phyloP scores from a whole-genome alignment of 2,329 filamentous ascomycete species.

The Hypoxylon sp. region DNA sequence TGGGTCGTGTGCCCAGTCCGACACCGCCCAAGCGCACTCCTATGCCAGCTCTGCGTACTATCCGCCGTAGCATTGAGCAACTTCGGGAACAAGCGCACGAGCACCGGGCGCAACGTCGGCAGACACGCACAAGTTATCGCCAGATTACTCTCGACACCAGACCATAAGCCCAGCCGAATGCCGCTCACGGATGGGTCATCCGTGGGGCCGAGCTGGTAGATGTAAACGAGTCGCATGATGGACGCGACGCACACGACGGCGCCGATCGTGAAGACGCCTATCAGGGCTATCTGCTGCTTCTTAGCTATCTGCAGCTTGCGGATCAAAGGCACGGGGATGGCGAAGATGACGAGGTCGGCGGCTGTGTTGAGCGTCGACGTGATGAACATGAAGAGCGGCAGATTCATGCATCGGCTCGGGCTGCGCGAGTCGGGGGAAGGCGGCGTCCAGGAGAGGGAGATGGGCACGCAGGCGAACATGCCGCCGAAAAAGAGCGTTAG shows the following conservation, averaged over 20 bases:
- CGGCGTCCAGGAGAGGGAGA: slow-evolving; percentile 32
- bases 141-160: slow-evolving; percentile 43
- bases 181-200: slow-evolving; percentile 38
- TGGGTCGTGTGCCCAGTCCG: slow-evolving; percentile 5
- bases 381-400: slow-evolving; percentile 40
- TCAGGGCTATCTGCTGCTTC: slow-evolving; percentile 31
- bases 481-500: slow-evolving; percentile 42
- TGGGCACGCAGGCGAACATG: slow-evolving; percentile 41
- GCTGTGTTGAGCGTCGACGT: slow-evolving; percentile 37
- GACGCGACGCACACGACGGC: slow-evolving; percentile 38
- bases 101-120: slow-evolving; percentile 35
- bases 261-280: slow-evolving; percentile 37
- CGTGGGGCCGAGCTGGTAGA: slow-evolving; percentile 18
- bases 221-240: slow-evolving; percentile 39
- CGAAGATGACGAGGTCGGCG: slow-evolving; percentile 38
- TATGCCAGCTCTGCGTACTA: slow-evolving; percentile 23
- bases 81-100: slow-evolving; percentile 36
- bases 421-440: neutral
- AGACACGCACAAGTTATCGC: slow-evolving; percentile 44
- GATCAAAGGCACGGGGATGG: slow-evolving; percentile 35
- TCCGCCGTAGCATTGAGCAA: slow-evolving; percentile 20
- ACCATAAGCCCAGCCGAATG: slow-evolving; percentile 41
- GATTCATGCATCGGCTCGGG: slow-evolving; percentile 25
- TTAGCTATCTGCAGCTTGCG: slow-evolving; percentile 29
- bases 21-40: slow-evolving; percentile 8